Evolutionary conservation across 331 rosid species (phyloP), one percentile per base, ranked within the genome.

Genomic region (Erythrophleum ivorense): DNA sequence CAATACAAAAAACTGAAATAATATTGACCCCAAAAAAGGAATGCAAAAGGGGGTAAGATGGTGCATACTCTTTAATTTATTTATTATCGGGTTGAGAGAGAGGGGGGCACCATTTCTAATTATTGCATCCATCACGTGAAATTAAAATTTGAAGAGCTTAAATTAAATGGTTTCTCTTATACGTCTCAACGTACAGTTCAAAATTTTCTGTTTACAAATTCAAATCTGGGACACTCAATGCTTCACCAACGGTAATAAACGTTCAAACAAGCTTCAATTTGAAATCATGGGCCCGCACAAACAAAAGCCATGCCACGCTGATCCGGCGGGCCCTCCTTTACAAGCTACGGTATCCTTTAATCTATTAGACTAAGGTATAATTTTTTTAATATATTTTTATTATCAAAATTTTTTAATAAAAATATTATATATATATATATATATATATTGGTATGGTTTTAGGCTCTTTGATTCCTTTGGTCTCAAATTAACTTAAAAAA

Each of bases 241-340:
- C 66, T 2, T 7, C 10, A 58, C 80, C 75, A 72, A 92, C 92
- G 94, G 92, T 67, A 60, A 29, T 55, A 57, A 81, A 40, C 66
- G 67, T 24, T 40, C 59, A 57, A 59, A 75, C 62, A 5, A 60
- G 48, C 78, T 2, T 40, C 77, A 81, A 66, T 73, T 87, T 81
- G 67, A 88, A 88, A 38, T 55, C 6, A 1, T 50, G 87, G 91
- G 77, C 76, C 91, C 88, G 63, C 34, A 24, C 29, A 24, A 24
- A 24, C 29, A 24, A 24, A 24, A 24, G 29, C 18, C 53, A 84
- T 79, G 81, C 83, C 83, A 49, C 72, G 38, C 5, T 18, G 15
- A 36, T 36, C 29, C 29, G 29, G 29, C 29, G 29, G 29, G 0
- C 29, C 29, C 29, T 24, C 29, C 29, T 24, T 24, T 24, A 24